These are phyloP conservation scores for Aspergillus sp. DNA, from an alignment of 2,329 filamentous ascomycete genomes.

Conservation along the genomic window DNA sequence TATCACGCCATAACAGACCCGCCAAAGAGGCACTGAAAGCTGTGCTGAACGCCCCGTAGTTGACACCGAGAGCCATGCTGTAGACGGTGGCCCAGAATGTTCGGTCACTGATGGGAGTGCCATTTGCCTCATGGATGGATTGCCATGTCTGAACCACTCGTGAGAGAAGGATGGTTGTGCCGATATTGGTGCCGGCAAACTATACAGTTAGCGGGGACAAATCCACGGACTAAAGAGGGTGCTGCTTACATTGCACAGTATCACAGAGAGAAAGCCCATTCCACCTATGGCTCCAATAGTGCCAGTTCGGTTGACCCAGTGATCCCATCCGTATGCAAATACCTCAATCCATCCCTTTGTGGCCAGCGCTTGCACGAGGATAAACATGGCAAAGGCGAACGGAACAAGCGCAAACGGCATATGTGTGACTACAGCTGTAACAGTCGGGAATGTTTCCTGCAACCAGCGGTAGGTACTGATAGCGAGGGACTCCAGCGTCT, in stretches of 20 bases:
- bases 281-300: constrained; percentile 68
- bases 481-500: constrained; percentile 55
- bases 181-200: constrained; percentile 77
- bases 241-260: constrained; percentile 70
- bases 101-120: constrained; percentile 57
- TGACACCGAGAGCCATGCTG: constrained; percentile 71
- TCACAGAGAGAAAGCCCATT: constrained; percentile 70
- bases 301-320: constrained; percentile 69
- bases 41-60: constrained; percentile 72
- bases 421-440: constrained; percentile 63
- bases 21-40: constrained; percentile 72
- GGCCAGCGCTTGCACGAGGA: constrained; percentile 70
- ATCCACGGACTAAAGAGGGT: not conserved
- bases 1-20: constrained; percentile 71
- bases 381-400: constrained; percentile 73
- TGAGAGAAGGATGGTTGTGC: constrained; percentile 70
- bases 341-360: constrained; percentile 74
- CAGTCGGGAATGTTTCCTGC: constrained; percentile 70
- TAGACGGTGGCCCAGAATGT: constrained; percentile 75
- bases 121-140: constrained; percentile 53
- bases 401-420: constrained; percentile 68
- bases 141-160: constrained; percentile 70
- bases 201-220: constrained; percentile 30
- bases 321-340: constrained; percentile 71
- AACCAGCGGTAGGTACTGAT: constrained; percentile 55